Conservation (phyloP, 768 basidiomycete genomes). For the Auriscalpium microsporum region DNA sequence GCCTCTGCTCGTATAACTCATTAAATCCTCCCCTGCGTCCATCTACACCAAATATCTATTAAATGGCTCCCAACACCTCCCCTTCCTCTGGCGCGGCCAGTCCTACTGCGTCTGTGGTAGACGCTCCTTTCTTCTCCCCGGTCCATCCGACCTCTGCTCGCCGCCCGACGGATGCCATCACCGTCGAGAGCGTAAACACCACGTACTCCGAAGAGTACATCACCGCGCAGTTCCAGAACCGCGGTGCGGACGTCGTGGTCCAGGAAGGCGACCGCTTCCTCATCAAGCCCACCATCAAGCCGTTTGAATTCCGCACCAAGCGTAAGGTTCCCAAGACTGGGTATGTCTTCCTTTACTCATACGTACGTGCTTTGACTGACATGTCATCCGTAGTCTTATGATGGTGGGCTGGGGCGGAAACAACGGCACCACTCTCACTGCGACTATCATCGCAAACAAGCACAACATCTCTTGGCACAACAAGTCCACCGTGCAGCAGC, state of each 20-base stretch:
- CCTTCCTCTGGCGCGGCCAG: slow-evolving; percentile 42
- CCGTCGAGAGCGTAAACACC: slow-evolving; percentile 76
- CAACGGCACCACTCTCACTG: slow-evolving; percentile 90
- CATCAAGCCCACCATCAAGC: slow-evolving; percentile 70
- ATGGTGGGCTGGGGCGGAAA: slow-evolving; percentile 97
- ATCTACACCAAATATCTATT: slow-evolving; percentile 16
- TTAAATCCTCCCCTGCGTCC: slow-evolving; percentile 21
- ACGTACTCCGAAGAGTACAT: slow-evolving; percentile 76
- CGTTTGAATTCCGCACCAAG: slow-evolving; percentile 87
- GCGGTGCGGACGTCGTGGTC: slow-evolving; percentile 62
- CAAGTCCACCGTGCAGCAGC: slow-evolving; percentile 84
- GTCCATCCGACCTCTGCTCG: slow-evolving; percentile 84
- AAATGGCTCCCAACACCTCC: slow-evolving; percentile 44
- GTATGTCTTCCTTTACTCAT: slow-evolving; percentile 31
- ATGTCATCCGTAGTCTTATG: slow-evolving; percentile 59
- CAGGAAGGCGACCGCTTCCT: slow-evolving; percentile 61
- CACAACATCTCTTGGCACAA: slow-evolving; percentile 94
- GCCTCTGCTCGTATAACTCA: slow-evolving; percentile 48
- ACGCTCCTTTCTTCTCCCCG: slow-evolving; percentile 58
- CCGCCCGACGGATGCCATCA: slow-evolving; percentile 59
- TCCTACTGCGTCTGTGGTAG: slow-evolving; percentile 62
- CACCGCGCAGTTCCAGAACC: slow-evolving; percentile 74
- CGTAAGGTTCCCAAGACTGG: slow-evolving; percentile 86
- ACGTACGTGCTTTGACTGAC: background rate
- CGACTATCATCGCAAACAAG: slow-evolving; percentile 92